phyloP scores from a whole-genome alignment of 345 rosid genomes.

The Populus deltoides region DNA sequence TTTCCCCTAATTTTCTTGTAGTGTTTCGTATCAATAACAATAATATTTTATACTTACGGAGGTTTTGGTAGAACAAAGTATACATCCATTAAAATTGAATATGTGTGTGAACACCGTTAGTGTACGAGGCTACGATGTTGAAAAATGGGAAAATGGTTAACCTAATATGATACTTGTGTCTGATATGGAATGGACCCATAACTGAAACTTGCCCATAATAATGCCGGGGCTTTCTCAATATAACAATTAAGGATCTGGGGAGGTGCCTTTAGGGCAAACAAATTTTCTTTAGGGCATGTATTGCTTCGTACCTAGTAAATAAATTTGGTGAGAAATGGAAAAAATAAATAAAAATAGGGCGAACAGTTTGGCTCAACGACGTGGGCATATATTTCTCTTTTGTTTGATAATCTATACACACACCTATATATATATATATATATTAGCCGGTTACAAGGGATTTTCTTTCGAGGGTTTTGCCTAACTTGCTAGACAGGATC shows the following conservation, averaged over 20 bases:
- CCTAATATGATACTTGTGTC: slow-evolving; percentile 22
- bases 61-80: not conserved
- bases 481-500: not conserved
- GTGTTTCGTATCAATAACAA: too few relatives aligned
- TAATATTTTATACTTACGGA: too few relatives aligned
- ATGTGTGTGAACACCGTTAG: not conserved
- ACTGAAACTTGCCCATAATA: slow-evolving; percentile 22
- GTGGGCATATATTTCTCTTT: not conserved
- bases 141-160: slow-evolving; percentile 15
- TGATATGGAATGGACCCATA: slow-evolving; percentile 31
- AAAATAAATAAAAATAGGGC: not conserved
- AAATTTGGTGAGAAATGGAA: not conserved
- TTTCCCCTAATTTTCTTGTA: too few relatives aligned
- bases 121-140: slow-evolving; percentile 1
- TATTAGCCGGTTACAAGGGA: not conserved
- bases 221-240: not conserved
- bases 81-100: not conserved
- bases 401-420: not conserved
- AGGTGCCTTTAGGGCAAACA: not conserved
- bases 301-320: not conserved
- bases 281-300: not conserved
- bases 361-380: not conserved
- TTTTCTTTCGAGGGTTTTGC: not conserved
- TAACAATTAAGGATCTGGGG: not conserved
- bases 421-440: too few relatives aligned